These are phyloP conservation scores for Vigna hirtella DNA, from an alignment of 306 rosid genomes.

Conservation along the genomic window DNA sequence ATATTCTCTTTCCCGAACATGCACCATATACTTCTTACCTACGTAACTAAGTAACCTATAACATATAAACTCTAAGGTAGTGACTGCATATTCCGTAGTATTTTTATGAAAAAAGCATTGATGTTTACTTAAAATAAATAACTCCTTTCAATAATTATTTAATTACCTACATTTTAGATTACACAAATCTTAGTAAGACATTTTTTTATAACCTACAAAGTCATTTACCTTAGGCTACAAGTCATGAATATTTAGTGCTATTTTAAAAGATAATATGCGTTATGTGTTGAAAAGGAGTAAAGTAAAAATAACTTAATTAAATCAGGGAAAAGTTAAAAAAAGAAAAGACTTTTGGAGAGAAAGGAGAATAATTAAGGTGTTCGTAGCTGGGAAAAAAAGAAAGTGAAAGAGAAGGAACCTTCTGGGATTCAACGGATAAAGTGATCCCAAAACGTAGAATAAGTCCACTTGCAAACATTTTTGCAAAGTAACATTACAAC, in stretches of 20 bases:
- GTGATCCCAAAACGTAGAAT: conserved; percentile 22
- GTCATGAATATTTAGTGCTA: not conserved
- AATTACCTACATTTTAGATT: not conserved
- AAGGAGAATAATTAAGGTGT: conserved; percentile 34
- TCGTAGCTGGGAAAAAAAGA: not conserved
- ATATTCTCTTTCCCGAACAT: not conserved
- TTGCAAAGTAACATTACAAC: conserved; percentile 23
- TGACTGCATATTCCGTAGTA: not conserved
- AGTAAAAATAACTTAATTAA: not conserved
- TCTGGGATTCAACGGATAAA: conserved; percentile 24
- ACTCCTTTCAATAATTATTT: not conserved
- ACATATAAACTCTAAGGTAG: not conserved
- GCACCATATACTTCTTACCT: not conserved
- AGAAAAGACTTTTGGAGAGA: not conserved
- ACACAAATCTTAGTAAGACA: not conserved
- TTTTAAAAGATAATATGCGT: conserved; percentile 4
- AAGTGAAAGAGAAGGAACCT: conserved; percentile 14
- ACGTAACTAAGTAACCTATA: not conserved
- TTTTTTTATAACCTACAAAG: not conserved
- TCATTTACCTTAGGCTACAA: not conserved
- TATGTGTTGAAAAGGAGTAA: conserved; percentile 7
- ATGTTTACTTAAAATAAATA: not conserved
- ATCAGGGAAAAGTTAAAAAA: not conserved
- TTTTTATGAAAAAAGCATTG: not conserved
- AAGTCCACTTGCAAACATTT: conserved; percentile 30